These are phyloP conservation scores for Wilcoxina mikolae DNA, from an alignment of 495 filamentous ascomycete genomes.

Conservation along the genomic window DNA sequence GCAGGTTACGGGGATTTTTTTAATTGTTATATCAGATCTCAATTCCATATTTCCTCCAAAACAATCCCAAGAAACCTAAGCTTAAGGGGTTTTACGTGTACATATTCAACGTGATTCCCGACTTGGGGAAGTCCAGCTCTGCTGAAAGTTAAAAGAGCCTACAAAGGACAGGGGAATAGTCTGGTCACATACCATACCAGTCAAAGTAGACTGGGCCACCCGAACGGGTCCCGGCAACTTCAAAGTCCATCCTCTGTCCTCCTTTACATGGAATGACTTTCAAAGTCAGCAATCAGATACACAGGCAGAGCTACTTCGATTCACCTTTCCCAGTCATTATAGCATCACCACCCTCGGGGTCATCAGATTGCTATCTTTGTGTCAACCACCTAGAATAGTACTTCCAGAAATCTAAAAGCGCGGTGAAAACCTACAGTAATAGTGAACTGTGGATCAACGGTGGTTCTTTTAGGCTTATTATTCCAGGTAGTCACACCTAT, in stretches of 20 bases:
- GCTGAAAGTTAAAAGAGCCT: neutral
- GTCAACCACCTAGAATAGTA: neutral
- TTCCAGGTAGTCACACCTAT: conserved; percentile 1
- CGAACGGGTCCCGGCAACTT: neutral
- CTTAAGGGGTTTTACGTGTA: conserved; percentile 3
- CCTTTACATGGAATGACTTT: conserved; percentile 1
- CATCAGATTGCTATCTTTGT: neutral
- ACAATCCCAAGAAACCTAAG: no score
- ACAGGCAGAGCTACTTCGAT: neutral
- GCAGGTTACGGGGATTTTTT: no score
- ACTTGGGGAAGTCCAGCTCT: conserved; percentile 5
- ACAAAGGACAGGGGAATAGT: neutral
- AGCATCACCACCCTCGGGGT: neutral
- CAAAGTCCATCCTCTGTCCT: conserved; percentile 7
- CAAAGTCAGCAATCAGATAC: neutral
- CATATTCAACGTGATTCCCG: conserved; percentile 4
- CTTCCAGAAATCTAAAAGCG: neutral
- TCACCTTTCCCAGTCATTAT: neutral
- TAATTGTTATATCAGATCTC: neutral
- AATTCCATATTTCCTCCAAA: neutral
- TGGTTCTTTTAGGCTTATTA: neutral
- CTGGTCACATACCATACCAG: conserved; percentile 6
- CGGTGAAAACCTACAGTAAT: neutral
- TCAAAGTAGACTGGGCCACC: neutral
- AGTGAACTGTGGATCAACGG: neutral